phyloP scores from a whole-genome alignment of 306 rosid species.

The Lagenaria siceraria region DNA sequence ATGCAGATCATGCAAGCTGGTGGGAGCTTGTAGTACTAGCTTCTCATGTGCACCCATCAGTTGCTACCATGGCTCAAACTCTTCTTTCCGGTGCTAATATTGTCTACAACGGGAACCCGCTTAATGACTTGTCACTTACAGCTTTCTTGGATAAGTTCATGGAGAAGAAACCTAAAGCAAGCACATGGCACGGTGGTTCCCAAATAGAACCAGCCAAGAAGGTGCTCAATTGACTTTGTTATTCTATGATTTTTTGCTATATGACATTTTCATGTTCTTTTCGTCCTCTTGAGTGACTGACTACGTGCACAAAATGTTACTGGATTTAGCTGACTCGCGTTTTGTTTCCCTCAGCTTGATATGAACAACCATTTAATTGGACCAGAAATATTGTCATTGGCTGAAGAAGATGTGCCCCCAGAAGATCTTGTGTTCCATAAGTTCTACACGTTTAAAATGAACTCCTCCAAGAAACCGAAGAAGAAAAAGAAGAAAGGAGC shows the following conservation, averaged over 20 bases:
- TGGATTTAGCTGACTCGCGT: slow-evolving; percentile 8
- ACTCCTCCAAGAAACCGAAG: slow-evolving; percentile 46
- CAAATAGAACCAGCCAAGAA: slow-evolving; percentile 88
- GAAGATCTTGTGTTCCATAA: slow-evolving; percentile 95
- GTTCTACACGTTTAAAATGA: slow-evolving; percentile 72
- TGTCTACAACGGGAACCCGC: slow-evolving; percentile 80
- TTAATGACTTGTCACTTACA: slow-evolving; percentile 57
- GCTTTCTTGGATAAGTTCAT: slow-evolving; percentile 94
- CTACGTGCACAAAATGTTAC: background rate
- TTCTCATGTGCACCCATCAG: slow-evolving; percentile 88
- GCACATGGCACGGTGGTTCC: slow-evolving; percentile 90
- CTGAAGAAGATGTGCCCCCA: slow-evolving; percentile 79
- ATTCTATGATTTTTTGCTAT: background rate
- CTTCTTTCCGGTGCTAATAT: slow-evolving; percentile 88
- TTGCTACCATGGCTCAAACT: slow-evolving; percentile 77
- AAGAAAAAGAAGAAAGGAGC: slow-evolving; percentile 60
- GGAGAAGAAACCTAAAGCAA: slow-evolving; percentile 89
- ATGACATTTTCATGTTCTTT: background rate
- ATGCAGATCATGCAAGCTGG: slow-evolving; percentile 85
- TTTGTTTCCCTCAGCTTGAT: slow-evolving; percentile 45
- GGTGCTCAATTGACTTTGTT: slow-evolving; percentile 24
- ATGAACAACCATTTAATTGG: slow-evolving; percentile 60
- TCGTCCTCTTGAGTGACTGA: background rate
- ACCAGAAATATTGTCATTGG: slow-evolving; percentile 62
- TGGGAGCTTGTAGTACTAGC: slow-evolving; percentile 87